Conservation (phyloP, 352 stramenopile genomes). For the Phytopythium cucurbitacearum region DNA sequence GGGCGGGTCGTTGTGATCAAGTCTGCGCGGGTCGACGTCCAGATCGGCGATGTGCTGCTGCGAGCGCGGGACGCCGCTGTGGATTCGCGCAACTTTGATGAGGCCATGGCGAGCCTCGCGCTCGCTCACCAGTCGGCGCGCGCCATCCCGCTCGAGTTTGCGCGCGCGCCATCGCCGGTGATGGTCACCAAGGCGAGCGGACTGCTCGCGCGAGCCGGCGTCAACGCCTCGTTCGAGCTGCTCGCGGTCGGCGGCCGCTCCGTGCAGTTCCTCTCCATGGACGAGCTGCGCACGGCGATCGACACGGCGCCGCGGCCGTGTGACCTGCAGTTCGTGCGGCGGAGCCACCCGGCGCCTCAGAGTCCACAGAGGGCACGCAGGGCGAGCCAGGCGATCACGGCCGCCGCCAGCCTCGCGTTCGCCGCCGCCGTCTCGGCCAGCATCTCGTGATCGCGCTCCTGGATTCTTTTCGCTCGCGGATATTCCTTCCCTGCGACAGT, state of each 20-base stretch:
- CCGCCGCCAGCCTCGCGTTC: constrained; percentile 25
- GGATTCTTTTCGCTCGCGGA: no score
- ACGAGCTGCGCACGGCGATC: constrained; percentile 61
- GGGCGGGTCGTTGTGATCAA: constrained; percentile 62
- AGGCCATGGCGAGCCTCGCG: constrained; percentile 48
- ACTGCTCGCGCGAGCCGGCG: constrained; percentile 37
- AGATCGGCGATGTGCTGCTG: constrained; percentile 52
- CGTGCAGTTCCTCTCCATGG: constrained; percentile 60
- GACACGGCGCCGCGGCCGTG: constrained; percentile 52
- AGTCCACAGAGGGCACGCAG: constrained; percentile 20
- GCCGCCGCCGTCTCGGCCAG: constrained; percentile 28
- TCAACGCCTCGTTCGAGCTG: constrained; percentile 61
- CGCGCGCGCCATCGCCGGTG: constrained; percentile 31
- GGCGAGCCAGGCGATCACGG: constrained; percentile 10
- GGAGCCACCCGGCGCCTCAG: constrained; percentile 38
- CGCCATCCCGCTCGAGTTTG: constrained; percentile 58
- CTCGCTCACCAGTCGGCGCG: constrained; percentile 36
- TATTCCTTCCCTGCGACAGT: no score
- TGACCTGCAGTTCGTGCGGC: constrained; percentile 56
- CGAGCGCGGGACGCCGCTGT: constrained; percentile 35
- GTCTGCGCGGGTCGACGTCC: constrained; percentile 47
- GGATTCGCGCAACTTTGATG: constrained; percentile 47
- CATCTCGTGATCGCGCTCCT: constrained; percentile 18
- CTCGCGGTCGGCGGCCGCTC: constrained; percentile 45
- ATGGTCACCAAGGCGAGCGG: constrained; percentile 40